These are phyloP conservation scores for Eucalyptus caleyi DNA, from an alignment of 345 rosid species.

Conservation along the genomic window DNA sequence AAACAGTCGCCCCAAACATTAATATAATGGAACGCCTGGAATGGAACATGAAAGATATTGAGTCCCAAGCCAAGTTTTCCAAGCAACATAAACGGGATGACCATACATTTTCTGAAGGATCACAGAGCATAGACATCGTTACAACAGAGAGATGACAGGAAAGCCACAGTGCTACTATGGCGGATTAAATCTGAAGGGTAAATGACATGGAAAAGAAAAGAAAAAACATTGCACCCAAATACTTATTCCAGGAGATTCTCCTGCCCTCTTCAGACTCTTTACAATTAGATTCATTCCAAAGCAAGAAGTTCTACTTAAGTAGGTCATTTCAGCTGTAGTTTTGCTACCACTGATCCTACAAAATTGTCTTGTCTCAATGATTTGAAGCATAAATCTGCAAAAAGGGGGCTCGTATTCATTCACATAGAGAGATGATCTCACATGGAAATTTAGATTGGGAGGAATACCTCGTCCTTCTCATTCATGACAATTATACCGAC, in stretches of 20 bases:
- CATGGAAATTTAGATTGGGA: background rate
- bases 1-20: background rate
- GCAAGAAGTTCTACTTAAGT: background rate
- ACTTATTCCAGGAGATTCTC: background rate
- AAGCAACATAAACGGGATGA: no score
- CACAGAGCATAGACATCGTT: background rate
- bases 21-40: background rate
- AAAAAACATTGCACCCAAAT: background rate
- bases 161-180: background rate
- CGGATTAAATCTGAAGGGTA: background rate
- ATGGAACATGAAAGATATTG: background rate
- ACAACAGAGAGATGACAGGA: background rate
- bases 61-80: background rate
- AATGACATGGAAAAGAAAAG: no score
- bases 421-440: background rate
- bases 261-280: background rate
- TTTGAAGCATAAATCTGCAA: background rate
- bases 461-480: slow-evolving; percentile 57
- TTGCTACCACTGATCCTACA: background rate
- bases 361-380: background rate
- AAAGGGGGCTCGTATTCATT: background rate
- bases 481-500: slow-evolving; percentile 73
- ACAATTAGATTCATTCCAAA: background rate
- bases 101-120: background rate
- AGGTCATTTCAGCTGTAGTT: background rate